These are phyloP conservation scores for Adiantum capillusveneris DNA, from an alignment of 75 land plant genomes.

Conservation along the genomic window DNA sequence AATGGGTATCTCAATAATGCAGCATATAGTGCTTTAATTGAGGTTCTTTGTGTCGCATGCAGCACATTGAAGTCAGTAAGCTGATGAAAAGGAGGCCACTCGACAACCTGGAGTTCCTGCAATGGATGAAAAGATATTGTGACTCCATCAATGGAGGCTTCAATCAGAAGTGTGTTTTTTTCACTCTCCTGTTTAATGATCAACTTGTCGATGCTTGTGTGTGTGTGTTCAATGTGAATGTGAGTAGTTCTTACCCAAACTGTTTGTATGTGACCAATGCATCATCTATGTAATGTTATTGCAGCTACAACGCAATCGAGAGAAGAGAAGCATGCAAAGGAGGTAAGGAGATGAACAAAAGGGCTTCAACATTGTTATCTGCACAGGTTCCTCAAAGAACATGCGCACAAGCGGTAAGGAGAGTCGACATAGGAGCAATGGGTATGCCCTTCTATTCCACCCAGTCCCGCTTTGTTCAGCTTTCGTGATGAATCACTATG, in stretches of 20 bases:
- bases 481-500: no score
- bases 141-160: slow-evolving; percentile 58
- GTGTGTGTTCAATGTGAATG: no score
- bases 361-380: slow-evolving; percentile 12
- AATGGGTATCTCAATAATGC: no score
- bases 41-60: slow-evolving; percentile 2
- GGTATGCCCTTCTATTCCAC: no score
- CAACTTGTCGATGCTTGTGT: not conserved
- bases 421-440: not conserved
- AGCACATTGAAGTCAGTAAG: slow-evolving; percentile 85
- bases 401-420: not conserved
- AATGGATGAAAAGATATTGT: slow-evolving; percentile 84
- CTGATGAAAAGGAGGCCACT: slow-evolving; percentile 72
- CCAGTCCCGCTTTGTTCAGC: no score
- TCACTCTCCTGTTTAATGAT: not conserved
- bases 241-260: no score
- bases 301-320: slow-evolving; percentile 81
- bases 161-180: slow-evolving; percentile 22
- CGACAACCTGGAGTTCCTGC: slow-evolving; percentile 87
- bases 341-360: slow-evolving; percentile 57
- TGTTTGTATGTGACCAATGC: no score
- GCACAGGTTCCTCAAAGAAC: not conserved
- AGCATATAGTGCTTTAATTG: no score
- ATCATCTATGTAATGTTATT: no score
- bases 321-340: slow-evolving; percentile 80